Percentiles rank a stretch among this genome's conserved stretches.
Conservation (phyloP, 2,329 filamentous ascomycete species). For the Fusarium tanahbumbuense region DNA sequence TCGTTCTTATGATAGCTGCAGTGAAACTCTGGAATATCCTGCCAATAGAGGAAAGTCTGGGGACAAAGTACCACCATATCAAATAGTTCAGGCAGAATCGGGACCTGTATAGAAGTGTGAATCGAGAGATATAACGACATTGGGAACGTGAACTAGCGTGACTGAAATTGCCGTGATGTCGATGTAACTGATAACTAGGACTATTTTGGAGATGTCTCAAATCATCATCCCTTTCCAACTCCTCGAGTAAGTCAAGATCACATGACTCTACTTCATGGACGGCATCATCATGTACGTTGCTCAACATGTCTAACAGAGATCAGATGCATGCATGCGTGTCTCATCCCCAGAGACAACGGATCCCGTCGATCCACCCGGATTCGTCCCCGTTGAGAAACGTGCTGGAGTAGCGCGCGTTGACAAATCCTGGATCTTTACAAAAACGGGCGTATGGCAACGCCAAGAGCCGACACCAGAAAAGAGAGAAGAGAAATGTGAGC, state of each 20-base stretch:
- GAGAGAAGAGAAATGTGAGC: slow-evolving; percentile 8
- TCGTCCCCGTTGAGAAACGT: slow-evolving; percentile 9
- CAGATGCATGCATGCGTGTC: slow-evolving; percentile 15
- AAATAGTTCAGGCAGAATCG: background rate
- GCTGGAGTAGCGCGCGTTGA: background rate
- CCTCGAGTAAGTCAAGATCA: background rate
- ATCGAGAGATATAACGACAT: background rate
- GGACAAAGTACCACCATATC: background rate
- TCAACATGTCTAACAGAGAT: background rate
- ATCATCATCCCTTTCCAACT: background rate
- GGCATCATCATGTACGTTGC: background rate
- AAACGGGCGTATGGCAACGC: background rate
- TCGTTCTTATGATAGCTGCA: background rate
- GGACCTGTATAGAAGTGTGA: background rate
- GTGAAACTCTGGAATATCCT: background rate
- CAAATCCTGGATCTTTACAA: background rate
- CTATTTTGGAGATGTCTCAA: background rate
- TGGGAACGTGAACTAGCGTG: background rate
- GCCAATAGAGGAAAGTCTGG: background rate
- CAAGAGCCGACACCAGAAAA: background rate
- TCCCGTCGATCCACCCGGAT: slow-evolving; percentile 5
- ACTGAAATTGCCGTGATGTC: background rate
- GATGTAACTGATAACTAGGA: background rate
- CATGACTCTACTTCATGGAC: slow-evolving; percentile 9
- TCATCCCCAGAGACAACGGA: slow-evolving; percentile 9